Conservation (phyloP, 129 eudicot species). For the Arctium minus region DNA sequence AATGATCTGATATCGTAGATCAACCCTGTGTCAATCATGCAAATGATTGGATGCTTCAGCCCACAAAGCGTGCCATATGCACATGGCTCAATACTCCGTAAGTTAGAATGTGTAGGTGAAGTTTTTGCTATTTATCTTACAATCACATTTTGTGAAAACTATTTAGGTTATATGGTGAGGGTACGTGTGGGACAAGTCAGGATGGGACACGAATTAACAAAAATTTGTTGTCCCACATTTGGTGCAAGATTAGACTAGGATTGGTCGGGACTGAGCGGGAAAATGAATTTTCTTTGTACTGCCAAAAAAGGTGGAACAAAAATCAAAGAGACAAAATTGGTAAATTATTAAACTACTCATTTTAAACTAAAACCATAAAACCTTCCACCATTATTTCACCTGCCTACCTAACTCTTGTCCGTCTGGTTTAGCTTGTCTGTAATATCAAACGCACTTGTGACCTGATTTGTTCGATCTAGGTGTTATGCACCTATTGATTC, state of each 20-base stretch:
- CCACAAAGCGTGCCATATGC: background rate
- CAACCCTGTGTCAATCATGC: background rate
- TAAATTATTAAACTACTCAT: too few species aligned
- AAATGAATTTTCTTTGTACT: background rate
- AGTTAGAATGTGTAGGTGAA: background rate
- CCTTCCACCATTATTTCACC: too few species aligned
- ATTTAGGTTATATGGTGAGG: background rate
- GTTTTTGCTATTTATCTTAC: background rate
- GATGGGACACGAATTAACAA: background rate
- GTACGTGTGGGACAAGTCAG: background rate
- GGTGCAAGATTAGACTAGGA: too few species aligned
- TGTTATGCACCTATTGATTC: too few species aligned
- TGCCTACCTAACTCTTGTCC: too few species aligned
- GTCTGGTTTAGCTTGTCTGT: too few species aligned
- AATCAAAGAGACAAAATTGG: background rate
- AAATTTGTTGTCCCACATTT: background rate
- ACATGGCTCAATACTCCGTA: background rate
- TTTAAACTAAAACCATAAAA: too few species aligned
- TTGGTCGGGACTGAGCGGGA: too few species aligned
- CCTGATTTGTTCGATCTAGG: too few species aligned
- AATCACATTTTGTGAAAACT: background rate
- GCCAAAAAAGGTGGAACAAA: background rate
- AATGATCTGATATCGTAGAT: background rate
- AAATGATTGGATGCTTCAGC: background rate
- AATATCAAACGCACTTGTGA: background rate